Evolutionary conservation across 2,329 filamentous ascomycete species (phyloP).

Genomic region (Botrytis medusae): DNA sequence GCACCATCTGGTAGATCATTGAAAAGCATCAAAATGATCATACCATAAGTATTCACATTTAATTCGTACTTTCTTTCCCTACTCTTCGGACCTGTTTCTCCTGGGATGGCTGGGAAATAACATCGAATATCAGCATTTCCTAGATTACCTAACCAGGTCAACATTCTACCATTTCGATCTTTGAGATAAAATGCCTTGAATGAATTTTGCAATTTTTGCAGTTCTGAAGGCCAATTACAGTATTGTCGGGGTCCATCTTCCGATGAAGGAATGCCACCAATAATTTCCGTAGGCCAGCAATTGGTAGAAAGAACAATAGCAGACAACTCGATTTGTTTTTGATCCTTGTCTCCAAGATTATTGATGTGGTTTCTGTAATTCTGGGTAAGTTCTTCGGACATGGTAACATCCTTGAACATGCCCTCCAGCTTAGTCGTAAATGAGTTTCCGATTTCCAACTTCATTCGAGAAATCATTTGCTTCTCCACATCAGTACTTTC

Average conservation of each 20-base stretch:
- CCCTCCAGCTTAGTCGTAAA: conserved; percentile 92
- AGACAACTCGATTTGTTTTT: conserved; percentile 71
- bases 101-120: conserved; percentile 68
- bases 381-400: conserved; percentile 78
- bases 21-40: conserved; percentile 87
- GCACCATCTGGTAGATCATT: conserved; percentile 65
- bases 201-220: conserved; percentile 74
- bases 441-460: conserved; percentile 89
- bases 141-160: conserved; percentile 73
- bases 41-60: conserved; percentile 88
- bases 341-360: conserved; percentile 50
- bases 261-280: conserved; percentile 60
- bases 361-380: conserved; percentile 71
- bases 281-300: conserved; percentile 90
- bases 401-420: conserved; percentile 96
- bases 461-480: conserved; percentile 95
- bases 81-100: conserved; percentile 60
- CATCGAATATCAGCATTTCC: conserved; percentile 87
- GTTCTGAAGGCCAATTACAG: conserved; percentile 73
- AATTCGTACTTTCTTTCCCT: conserved; percentile 80
- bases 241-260: conserved; percentile 47
- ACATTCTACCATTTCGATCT: conserved; percentile 81
- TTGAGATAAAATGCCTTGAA: conserved; percentile 87
- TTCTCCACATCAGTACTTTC: conserved; percentile 91
- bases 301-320: conserved; percentile 89